Evolutionary conservation across 768 basidiomycete species (phyloP), one percentile per base, ranked within the genome.

Genomic region (Suillus subalutaceus): DNA sequence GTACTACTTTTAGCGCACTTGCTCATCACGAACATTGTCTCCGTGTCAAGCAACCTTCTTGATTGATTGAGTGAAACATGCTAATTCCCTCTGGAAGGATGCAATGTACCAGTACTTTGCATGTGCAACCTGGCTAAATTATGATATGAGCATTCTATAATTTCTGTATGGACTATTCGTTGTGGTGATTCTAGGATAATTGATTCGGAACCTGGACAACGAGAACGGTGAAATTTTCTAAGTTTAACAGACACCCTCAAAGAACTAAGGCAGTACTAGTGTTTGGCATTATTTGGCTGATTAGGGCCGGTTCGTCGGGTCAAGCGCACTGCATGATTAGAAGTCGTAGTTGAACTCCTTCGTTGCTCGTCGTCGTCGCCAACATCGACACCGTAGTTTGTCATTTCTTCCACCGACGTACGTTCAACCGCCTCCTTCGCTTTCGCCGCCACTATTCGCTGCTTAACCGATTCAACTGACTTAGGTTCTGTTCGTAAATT

Each of bases 41-140:
- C 40, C 55, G 30, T 60, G 38, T 53, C 52, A 41, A 18, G 57
- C 55, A 56, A 56, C 35, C 55, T 60, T 41, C 63, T 64, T 62
- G 63, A 32, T 43, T 65, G 8, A 40, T 32, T 20, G 35, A 59
- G 63, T 44, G 57, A 63, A 62, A 60, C 56, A 64, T 44, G 38
- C 55, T 62, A 61, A 32, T 37, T n/a, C 35, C 68, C 67, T 26
- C 38, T 66, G 43, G 63, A 64, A 65, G 62, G 67, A 66, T 70
- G 57, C 74, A 74, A 66, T 77, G 77, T 77, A 77, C 71, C 75
- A 75, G 75, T 77, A 78, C 48, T 63, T 63, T 71, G 75, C 67
- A 48, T 62, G 63, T 66, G n/a, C 44, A 63, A 59, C 65, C 52
- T 59, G 56, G 30, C 58, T 76, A 77, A 68, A 60, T 70, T 70